phyloP scores from a whole-genome alignment of 371 early-diverging fungal species.

The Vittaforma corneae region DNA sequence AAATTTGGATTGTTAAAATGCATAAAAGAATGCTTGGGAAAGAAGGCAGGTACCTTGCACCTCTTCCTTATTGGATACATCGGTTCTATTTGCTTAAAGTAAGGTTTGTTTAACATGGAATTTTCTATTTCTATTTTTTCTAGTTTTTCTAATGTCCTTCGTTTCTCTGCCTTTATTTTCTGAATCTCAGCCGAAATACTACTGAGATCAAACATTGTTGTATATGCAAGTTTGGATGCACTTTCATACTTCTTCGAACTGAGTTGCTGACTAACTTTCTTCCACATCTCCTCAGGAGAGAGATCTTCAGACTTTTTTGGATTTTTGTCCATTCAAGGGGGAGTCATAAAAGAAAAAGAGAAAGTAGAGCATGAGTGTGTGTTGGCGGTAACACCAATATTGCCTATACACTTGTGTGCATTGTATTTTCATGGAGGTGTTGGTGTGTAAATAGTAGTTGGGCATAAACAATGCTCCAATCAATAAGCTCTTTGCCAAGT shows the following conservation, averaged over 20 bases:
- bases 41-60: slow-evolving; percentile 36
- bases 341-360: no score
- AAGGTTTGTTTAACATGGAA: slow-evolving; percentile 20
- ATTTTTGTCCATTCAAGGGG: no score
- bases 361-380: no score
- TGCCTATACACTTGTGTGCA: no score
- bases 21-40: slow-evolving; percentile 41
- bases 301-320: slow-evolving; percentile 21
- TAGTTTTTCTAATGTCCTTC: slow-evolving; percentile 8
- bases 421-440: no score
- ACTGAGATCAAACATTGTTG: slow-evolving; percentile 14
- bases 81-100: slow-evolving; percentile 14
- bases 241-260: slow-evolving; percentile 33
- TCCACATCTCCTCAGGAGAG: slow-evolving; percentile 43
- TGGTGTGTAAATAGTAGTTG: no score
- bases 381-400: no score
- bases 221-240: neutral
- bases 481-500: no score
- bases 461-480: no score
- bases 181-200: slow-evolving; percentile 16
- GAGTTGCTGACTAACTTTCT: slow-evolving; percentile 31
- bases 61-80: slow-evolving; percentile 7
- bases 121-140: slow-evolving; percentile 27
- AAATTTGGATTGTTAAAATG: slow-evolving; percentile 50
- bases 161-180: slow-evolving; percentile 13